These are phyloP conservation scores for Lentinula edodes DNA, from an alignment of 768 basidiomycete genomes.

Conservation along the genomic window DNA sequence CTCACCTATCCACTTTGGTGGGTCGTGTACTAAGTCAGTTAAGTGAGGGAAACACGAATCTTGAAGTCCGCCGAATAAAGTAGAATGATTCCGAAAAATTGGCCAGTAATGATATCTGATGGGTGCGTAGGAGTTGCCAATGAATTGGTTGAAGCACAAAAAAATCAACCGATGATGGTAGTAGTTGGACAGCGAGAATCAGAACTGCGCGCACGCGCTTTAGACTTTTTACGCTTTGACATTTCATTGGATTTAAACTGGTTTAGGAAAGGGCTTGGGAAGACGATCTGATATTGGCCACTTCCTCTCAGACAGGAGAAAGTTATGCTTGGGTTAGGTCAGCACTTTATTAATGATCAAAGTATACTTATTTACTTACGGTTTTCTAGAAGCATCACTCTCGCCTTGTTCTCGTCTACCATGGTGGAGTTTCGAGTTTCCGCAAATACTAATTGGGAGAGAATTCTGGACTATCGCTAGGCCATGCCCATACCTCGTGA, in stretches of 20 bases:
- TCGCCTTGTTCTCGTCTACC: not conserved
- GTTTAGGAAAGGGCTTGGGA: no score
- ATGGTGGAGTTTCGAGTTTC: not conserved
- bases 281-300: no score
- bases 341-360: no score
- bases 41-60: not conserved
- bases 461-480: not conserved
- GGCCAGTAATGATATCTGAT: not conserved
- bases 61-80: not conserved
- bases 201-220: not conserved
- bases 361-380: not conserved
- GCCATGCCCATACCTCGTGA: not conserved
- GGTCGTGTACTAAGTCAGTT: not conserved
- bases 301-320: no score
- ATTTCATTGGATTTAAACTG: not conserved
- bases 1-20: no score
- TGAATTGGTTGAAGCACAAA: not conserved
- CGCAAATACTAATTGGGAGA: not conserved
- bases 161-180: not conserved
- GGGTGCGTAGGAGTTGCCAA: not conserved
- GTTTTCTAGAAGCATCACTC: not conserved
- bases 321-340: no score
- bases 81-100: not conserved
- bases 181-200: not conserved
- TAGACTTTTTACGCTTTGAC: not conserved